Conservation (phyloP, 2,329 filamentous ascomycete species). For the Scolecobasidium constrictum region DNA sequence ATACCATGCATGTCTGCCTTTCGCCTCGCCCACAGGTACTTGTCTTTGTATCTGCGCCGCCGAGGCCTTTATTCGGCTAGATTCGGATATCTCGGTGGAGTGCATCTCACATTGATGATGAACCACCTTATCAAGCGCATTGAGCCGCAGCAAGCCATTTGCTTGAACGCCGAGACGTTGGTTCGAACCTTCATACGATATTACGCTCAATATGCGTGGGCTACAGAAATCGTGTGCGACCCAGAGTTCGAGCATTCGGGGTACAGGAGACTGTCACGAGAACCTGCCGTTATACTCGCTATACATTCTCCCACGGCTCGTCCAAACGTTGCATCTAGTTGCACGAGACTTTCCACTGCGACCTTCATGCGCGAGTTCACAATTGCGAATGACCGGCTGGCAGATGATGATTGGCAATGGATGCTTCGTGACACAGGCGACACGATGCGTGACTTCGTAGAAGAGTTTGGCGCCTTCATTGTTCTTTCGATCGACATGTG, state of each 20-base stretch:
- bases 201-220: constrained; percentile 53
- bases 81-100: constrained; percentile 55
- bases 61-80: constrained; percentile 54
- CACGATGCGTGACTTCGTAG: not conserved
- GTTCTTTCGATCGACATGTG: not conserved
- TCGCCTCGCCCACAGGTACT: constrained; percentile 45
- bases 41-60: constrained; percentile 51
- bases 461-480: not conserved
- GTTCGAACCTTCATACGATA: constrained; percentile 51
- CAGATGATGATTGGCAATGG: not conserved
- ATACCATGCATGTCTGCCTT: constrained; percentile 50
- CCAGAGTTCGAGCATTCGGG: constrained; percentile 38
- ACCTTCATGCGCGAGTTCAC: not conserved
- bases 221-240: constrained; percentile 43
- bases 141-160: not conserved
- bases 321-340: constrained; percentile 2
- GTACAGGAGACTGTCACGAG: constrained; percentile 37
- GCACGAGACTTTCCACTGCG: not conserved
- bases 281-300: constrained; percentile 53
- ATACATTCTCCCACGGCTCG: constrained; percentile 47
- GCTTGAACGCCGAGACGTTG: constrained; percentile 39
- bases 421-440: not conserved
- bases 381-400: not conserved
- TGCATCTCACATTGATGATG: constrained; percentile 54
- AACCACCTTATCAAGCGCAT: constrained; percentile 45